Evolutionary conservation across 1,139 yeast species (phyloP), one percentile per base, ranked within the genome.

Genomic region (Pneumocystis murina): DNA sequence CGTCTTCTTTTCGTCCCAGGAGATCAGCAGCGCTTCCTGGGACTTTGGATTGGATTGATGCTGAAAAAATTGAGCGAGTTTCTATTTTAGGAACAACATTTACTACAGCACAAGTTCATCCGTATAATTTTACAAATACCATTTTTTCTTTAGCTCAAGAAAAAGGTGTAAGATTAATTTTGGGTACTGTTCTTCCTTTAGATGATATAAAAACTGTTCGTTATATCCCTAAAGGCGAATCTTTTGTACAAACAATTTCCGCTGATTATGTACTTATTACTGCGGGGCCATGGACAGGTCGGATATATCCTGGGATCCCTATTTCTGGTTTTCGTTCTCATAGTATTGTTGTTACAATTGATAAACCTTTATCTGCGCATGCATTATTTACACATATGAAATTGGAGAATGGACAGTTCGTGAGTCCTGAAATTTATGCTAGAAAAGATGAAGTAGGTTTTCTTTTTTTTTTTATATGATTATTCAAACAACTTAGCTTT

Each of bases 211-310:
- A 63, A 12, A 57, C 57, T 10, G 66, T 59, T 28, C 60, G 43
- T 30, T 60, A 63, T 57, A 30, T 58, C 17, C 59, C 61, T 30
- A 54, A 57, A 14, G 64, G 43, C 14, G 43, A 59, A 2, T 60
- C 61, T 8, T 41, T 20, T 14, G 28, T 59, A 30, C 36, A 36
- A 16, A 62, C 64, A 12, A 74, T 88, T 35, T 71, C 71, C 28
- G 95, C 88, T 57, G 89, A 87, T 71, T 85, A 87, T 71, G 83
- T 88, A 33, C 85, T 92, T n/a, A 78, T 91, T 69, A 79, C 95
- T 0, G 87, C 88, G 68, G 98, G 98, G 1, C 97, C 97, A 5
- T 91, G 98, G 98, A 90, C 97, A 1, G 85, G 96, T 0, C 86
- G 85, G 70, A 81, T 91, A 59, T 77, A 91, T 65, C 95, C 95